Percentiles rank a stretch among this genome's conserved stretches.
These are phyloP conservation scores for Penicillium waksmanii DNA, from an alignment of 495 filamentous ascomycete genomes.

Conservation along the genomic window DNA sequence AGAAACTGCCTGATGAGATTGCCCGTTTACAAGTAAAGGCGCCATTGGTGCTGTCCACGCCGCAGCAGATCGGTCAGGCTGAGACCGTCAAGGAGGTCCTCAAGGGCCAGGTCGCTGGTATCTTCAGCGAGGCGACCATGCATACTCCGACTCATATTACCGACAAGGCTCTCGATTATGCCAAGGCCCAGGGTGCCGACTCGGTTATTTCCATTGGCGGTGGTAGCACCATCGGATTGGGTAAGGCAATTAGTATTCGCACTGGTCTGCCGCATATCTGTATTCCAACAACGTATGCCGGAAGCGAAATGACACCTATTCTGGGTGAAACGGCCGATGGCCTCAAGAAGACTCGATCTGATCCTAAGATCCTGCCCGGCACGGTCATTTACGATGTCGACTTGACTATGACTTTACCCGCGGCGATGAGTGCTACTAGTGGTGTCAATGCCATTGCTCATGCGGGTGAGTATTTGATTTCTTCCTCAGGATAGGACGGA, in stretches of 20 bases:
- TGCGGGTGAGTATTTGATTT: conserved; percentile 45
- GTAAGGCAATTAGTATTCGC: conserved; percentile 68
- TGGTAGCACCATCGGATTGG: conserved; percentile 67
- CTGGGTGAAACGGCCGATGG: conserved; percentile 68
- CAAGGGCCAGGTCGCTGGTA: conserved; percentile 54
- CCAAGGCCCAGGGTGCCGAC: conserved; percentile 53
- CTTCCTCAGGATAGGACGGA: neutral
- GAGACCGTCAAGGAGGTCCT: conserved; percentile 53
- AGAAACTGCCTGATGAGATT: conserved; percentile 63
- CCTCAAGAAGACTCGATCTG: conserved; percentile 65
- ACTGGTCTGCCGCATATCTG: conserved; percentile 67
- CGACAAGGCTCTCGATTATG: conserved; percentile 59
- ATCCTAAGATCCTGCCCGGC: conserved; percentile 66
- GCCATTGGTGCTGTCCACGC: conserved; percentile 63
- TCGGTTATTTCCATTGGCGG: conserved; percentile 64
- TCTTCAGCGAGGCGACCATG: conserved; percentile 68
- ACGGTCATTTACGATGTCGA: conserved; percentile 74
- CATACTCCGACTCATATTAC: conserved; percentile 69
- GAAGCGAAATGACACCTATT: conserved; percentile 71
- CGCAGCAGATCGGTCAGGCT: conserved; percentile 58
- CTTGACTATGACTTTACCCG: conserved; percentile 66
- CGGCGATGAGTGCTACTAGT: conserved; percentile 61
- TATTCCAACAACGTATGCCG: conserved; percentile 71
- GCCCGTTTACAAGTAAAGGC: conserved; percentile 54
- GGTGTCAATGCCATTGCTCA: conserved; percentile 75